Conservation (phyloP, 164 flowering plant species). For the Annona cherimola region DNA sequence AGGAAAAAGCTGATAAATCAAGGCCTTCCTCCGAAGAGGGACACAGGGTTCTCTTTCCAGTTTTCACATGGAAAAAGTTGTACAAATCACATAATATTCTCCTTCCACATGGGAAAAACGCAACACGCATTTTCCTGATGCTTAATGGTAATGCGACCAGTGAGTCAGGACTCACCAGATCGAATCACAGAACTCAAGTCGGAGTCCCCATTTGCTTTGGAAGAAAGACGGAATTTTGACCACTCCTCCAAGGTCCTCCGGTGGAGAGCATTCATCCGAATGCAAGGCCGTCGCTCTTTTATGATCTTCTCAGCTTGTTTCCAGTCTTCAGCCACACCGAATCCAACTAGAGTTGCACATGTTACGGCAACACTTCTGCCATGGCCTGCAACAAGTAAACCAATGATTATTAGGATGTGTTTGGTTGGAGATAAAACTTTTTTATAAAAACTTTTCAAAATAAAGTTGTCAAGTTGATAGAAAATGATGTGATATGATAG, state of each 20-base stretch:
- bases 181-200: slow-evolving; percentile 24
- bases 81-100: no score
- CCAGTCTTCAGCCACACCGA: slow-evolving; percentile 79
- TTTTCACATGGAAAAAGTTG: no score
- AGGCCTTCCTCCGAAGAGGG: no score
- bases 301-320: slow-evolving; percentile 68
- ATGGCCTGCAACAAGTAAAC: slow-evolving; percentile 50
- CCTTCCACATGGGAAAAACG: neutral
- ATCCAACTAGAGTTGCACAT: slow-evolving; percentile 78
- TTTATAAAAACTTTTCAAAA: no score
- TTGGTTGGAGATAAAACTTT: no score
- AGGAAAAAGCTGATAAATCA: no score
- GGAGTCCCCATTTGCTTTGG: slow-evolving; percentile 23
- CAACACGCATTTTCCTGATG: slow-evolving; percentile 1
- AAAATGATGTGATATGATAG: no score
- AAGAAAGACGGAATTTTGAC: slow-evolving; percentile 58
- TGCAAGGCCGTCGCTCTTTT: slow-evolving; percentile 53
- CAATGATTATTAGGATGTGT: no score
- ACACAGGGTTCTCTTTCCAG: no score
- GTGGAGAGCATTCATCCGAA: slow-evolving; percentile 70
- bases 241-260: slow-evolving; percentile 74
- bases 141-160: slow-evolving; percentile 5
- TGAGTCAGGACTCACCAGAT: slow-evolving; percentile 10
- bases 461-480: no score
- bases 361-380: slow-evolving; percentile 90